Evolutionary conservation across 2,329 filamentous ascomycete species (phyloP).

Genomic region (Trichoderma sp.): DNA sequence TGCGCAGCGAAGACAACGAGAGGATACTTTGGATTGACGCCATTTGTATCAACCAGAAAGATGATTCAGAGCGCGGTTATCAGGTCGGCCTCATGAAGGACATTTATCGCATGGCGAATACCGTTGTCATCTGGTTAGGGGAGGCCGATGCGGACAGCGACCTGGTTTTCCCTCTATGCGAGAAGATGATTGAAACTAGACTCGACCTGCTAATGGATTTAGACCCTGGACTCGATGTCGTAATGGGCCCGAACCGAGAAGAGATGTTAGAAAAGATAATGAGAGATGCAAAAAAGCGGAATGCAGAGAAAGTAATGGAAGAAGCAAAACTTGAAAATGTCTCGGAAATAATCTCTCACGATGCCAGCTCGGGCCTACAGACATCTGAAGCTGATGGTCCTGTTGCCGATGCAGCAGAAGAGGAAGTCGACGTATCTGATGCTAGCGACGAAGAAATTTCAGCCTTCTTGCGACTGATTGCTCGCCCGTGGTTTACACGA

Average conservation of each 20-base stretch:
- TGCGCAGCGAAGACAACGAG: not conserved
- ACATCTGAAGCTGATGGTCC: not conserved
- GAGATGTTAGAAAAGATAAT: not conserved
- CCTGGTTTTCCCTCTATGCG: slow-evolving; percentile 14
- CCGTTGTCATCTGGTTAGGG: slow-evolving; percentile 27
- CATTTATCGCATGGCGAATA: not conserved
- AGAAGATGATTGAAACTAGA: slow-evolving; percentile 8
- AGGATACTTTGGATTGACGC: slow-evolving; percentile 27
- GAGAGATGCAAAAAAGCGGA: not conserved
- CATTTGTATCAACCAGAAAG: slow-evolving; percentile 27
- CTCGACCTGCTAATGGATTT: slow-evolving; percentile 1
- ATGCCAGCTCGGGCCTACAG: not conserved
- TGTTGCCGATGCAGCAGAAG: not conserved
- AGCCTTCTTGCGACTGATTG: slow-evolving; percentile 15
- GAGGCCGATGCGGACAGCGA: slow-evolving; percentile 12
- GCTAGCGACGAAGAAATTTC: slow-evolving; percentile 2
- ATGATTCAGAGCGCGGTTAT: slow-evolving; percentile 2
- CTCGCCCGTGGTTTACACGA: slow-evolving; percentile 20
- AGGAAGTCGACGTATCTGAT: not conserved
- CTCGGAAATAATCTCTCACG: not conserved
- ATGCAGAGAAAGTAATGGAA: not conserved
- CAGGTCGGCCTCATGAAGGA: slow-evolving; percentile 19
- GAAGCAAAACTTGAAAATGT: not conserved
- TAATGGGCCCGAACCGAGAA: slow-evolving; percentile 9
- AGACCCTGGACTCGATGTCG: not conserved